Evolutionary conservation across 1,284 basidiomycete genomes (phyloP).

Genomic region (Mycosarcoma maydis): DNA sequence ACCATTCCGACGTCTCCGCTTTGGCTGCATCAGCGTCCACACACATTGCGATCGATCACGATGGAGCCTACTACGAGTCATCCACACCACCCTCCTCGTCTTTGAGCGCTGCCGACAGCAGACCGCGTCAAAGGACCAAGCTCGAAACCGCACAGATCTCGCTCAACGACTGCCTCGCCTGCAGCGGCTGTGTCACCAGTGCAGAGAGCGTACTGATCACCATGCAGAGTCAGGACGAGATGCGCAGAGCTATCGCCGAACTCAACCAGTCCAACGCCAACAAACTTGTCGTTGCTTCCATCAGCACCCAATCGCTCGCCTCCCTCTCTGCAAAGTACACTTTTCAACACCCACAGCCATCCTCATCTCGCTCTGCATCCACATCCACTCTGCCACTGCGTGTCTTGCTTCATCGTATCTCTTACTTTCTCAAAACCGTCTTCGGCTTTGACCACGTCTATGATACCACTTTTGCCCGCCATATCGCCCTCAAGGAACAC

Average conservation of each 20-base stretch:
- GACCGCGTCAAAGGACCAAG: slow-evolving; percentile 61
- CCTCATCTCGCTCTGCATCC: not conserved
- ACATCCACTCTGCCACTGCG: slow-evolving; percentile 69
- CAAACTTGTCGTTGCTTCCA: slow-evolving; percentile 55
- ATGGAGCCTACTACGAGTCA: slow-evolving; percentile 79
- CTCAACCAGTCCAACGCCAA: slow-evolving; percentile 8
- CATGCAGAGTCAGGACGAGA: slow-evolving; percentile 93
- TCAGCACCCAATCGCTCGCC: slow-evolving; percentile 87
- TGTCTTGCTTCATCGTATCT: slow-evolving; percentile 70
- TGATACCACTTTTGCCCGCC: slow-evolving; percentile 93
- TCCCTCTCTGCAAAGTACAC: slow-evolving; percentile 71
- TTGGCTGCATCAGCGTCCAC: slow-evolving; percentile 71
- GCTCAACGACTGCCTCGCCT: slow-evolving; percentile 92
- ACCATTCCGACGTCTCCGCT: slow-evolving; percentile 50
- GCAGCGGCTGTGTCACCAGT: slow-evolving; percentile 97
- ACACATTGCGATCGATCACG: slow-evolving; percentile 84
- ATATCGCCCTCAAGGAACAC: slow-evolving; percentile 84
- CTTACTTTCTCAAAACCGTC: slow-evolving; percentile 55
- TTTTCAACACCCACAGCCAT: slow-evolving; percentile 21
- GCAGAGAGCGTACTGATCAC: slow-evolving; percentile 97
- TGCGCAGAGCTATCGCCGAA: slow-evolving; percentile 71
- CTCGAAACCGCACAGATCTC: slow-evolving; percentile 80
- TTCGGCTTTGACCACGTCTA: slow-evolving; percentile 81
- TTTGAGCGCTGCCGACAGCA: slow-evolving; percentile 10
- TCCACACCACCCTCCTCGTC: slow-evolving; percentile 9